Evolutionary conservation across 1,284 basidiomycete species (phyloP).

Genomic region (Rhodotorula glutinis): DNA sequence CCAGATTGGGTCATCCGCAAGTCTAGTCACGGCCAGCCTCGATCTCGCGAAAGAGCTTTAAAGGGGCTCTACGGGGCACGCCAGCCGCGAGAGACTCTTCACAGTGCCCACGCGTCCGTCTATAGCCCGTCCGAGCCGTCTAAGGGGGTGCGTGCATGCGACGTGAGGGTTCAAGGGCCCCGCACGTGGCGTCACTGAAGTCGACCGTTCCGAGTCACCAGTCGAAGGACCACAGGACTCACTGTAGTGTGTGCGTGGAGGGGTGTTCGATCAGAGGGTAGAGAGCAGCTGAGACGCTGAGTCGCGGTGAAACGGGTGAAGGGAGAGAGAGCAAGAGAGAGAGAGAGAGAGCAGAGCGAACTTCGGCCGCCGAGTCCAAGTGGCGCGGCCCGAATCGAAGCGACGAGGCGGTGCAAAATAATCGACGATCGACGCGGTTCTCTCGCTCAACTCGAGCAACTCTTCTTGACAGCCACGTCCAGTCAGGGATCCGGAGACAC

Average conservation of each 20-base stretch:
- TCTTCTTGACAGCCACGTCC: no score
- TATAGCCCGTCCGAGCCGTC: no score
- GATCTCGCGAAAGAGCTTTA: no score
- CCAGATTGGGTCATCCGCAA: neutral
- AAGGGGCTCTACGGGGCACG: no score
- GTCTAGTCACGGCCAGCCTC: neutral
- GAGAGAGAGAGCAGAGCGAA: no score
- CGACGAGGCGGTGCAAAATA: neutral
- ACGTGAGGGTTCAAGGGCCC: neutral
- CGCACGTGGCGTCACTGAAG: constrained; percentile 1
- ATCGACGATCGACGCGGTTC: neutral
- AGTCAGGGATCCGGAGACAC: no score
- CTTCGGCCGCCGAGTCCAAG: no score
- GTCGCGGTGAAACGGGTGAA: neutral
- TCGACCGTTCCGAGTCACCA: neutral
- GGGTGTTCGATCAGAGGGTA: neutral
- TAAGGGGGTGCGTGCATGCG: neutral
- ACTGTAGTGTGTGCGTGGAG: neutral
- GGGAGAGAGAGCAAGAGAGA: neutral
- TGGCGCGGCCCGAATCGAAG: neutral
- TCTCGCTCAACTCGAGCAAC: no score
- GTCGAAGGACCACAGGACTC: neutral
- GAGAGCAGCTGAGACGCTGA: neutral
- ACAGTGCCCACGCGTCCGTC: no score
- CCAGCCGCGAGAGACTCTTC: no score